Evolutionary conservation across 805 yeast species (phyloP).

Genomic region (Dipodascus albidus): DNA sequence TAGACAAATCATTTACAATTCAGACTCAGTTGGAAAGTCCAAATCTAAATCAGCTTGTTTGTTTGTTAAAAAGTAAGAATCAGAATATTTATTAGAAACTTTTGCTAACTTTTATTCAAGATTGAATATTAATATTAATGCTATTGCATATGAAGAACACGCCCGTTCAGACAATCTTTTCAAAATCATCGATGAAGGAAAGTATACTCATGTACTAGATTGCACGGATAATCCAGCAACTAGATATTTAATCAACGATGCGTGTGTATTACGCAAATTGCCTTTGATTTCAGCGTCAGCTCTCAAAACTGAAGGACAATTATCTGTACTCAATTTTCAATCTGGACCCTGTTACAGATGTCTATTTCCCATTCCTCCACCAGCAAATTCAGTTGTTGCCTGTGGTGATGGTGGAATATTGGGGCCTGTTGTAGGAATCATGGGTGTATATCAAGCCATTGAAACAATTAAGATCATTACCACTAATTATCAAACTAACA

Average conservation of each 20-base stretch:
- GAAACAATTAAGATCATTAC: conserved; percentile 72
- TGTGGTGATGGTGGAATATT: conserved; percentile 91
- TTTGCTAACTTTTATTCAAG: background rate
- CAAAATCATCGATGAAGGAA: conserved; percentile 35
- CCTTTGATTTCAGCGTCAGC: conserved; percentile 91
- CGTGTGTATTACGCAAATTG: conserved; percentile 52
- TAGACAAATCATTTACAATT: conserved; percentile 74
- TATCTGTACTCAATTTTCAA: conserved; percentile 60
- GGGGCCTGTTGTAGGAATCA: conserved; percentile 91
- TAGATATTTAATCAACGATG: conserved; percentile 79
- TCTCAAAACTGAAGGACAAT: conserved; percentile 81
- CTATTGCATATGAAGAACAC: conserved; percentile 40
- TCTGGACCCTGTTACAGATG: conserved; percentile 92
- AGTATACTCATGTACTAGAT: conserved; percentile 71
- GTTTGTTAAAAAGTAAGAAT: conserved; percentile 28
- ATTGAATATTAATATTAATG: conserved; percentile 58
- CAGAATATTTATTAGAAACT: no score
- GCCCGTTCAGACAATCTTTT: conserved; percentile 49
- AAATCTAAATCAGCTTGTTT: conserved; percentile 73
- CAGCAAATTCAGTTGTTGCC: conserved; percentile 67
- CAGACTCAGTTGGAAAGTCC: conserved; percentile 49
- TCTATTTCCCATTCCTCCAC: conserved; percentile 83
- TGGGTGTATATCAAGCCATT: conserved; percentile 81
- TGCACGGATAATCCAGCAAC: conserved; percentile 92
- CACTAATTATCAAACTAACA: conserved; percentile 34